phyloP scores from a whole-genome alignment of 345 rosid species.

The Eucalyptus viminalis region DNA sequence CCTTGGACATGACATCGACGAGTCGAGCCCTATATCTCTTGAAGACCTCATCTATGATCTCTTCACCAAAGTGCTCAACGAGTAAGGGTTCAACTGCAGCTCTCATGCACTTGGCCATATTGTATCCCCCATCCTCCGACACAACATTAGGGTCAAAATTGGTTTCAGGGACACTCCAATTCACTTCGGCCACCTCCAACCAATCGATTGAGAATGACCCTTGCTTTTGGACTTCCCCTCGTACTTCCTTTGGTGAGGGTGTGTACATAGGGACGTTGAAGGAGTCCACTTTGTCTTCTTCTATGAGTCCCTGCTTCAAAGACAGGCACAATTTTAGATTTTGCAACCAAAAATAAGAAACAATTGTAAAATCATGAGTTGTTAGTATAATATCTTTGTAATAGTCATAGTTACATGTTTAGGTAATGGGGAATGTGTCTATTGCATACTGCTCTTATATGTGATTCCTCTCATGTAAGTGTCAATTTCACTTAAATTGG shows the following conservation, averaged over 20 bases:
- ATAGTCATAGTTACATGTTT: not conserved
- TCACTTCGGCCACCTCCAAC: not conserved
- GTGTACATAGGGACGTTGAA: not conserved
- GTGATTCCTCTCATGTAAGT: not conserved
- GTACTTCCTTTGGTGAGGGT: not conserved
- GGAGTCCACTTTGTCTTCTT: not conserved
- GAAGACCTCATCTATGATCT: slow-evolving; percentile 21
- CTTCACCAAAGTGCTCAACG: not conserved
- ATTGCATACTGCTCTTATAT: not conserved
- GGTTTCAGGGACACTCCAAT: not conserved
- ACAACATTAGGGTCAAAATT: not conserved
- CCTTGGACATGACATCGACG: slow-evolving; percentile 17
- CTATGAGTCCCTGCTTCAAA: not conserved
- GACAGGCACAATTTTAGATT: not conserved
- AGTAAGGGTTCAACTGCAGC: not conserved
- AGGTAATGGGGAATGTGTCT: not conserved
- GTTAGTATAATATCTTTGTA: not conserved
- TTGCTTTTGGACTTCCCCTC: not conserved
- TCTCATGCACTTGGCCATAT: not conserved
- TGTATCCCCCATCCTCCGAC: not conserved
- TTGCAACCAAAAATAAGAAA: not conserved
- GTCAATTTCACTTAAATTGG: not conserved
- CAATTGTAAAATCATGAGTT: not conserved
- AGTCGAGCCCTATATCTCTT: slow-evolving; percentile 9
- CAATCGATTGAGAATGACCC: not conserved